Conservation (phyloP, 169 alveolate species). For the Plasmodium gonderi region DNA sequence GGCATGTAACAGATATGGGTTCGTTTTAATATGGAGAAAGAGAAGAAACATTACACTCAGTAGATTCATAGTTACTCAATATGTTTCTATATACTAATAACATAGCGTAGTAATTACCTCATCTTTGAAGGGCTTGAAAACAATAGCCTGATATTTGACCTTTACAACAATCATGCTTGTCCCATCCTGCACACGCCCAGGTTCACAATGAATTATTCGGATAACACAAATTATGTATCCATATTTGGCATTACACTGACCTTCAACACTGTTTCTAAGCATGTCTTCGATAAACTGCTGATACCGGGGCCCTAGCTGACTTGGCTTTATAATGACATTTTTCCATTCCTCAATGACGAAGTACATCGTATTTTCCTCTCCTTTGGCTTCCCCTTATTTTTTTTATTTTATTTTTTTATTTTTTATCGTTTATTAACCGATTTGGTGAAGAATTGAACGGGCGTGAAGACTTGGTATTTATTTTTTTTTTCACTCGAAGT, state of each 20-base stretch:
- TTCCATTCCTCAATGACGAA: conserved; percentile 93
- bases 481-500: no score
- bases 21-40: no score
- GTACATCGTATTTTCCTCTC: conserved; percentile 86
- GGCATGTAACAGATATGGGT: no score
- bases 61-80: no score
- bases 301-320: conserved; percentile 92
- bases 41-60: background rate
- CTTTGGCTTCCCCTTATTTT: background rate
- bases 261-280: conserved; percentile 91
- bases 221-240: conserved; percentile 93
- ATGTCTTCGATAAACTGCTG: conserved; percentile 90
- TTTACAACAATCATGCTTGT: conserved; percentile 93
- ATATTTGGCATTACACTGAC: conserved; percentile 86
- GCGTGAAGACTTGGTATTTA: no score
- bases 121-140: conserved; percentile 91
- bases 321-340: conserved; percentile 89
- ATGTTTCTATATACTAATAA: no score
- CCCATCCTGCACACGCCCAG: conserved; percentile 94
- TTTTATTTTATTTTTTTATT: no score
- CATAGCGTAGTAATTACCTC: conserved; percentile 86
- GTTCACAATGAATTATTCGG: conserved; percentile 89
- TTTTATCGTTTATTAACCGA: no score
- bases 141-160: conserved; percentile 93
- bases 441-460: no score